These are phyloP conservation scores for Penicillium paradoxum DNA, from an alignment of 495 filamentous ascomycete genomes.

Conservation along the genomic window DNA sequence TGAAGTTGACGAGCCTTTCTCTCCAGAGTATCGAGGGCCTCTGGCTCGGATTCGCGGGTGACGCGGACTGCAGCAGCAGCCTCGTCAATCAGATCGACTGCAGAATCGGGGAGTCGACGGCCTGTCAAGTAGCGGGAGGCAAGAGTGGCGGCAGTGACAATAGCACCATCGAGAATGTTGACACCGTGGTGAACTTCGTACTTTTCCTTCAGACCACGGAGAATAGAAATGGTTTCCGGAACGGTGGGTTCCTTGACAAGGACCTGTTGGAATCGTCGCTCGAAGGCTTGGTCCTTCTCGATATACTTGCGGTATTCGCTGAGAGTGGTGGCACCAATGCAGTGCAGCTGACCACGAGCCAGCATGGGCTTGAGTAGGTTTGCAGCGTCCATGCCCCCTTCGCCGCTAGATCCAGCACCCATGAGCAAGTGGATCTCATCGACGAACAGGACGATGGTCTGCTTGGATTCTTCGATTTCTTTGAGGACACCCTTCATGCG, in stretches of 20 bases:
- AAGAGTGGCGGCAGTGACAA: conserved; percentile 83
- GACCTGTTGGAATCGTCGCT: conserved; percentile 97
- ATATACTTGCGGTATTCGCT: conserved; percentile 98
- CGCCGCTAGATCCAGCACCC: conserved; percentile 88
- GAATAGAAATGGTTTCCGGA: conserved; percentile 89
- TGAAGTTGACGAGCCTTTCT: conserved; percentile 81
- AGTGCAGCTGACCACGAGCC: conserved; percentile 92
- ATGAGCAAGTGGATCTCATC: conserved; percentile 98
- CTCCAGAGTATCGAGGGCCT: conserved; percentile 88
- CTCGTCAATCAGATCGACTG: conserved; percentile 94
- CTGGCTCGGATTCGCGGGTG: conserved; percentile 90
- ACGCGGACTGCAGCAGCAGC: conserved; percentile 92
- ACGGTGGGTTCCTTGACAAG: conserved; percentile 88
- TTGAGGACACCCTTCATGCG: conserved; percentile 98
- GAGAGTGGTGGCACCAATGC: conserved; percentile 93
- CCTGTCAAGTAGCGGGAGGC: conserved; percentile 88
- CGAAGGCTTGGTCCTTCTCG: conserved; percentile 96
- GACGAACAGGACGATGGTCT: conserved; percentile 95
- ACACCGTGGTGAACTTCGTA: conserved; percentile 99
- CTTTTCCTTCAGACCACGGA: conserved; percentile 92
- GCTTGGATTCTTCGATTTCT: conserved; percentile 92
- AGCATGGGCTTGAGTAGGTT: conserved; percentile 97
- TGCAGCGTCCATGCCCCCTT: conserved; percentile 98
- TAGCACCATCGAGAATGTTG: conserved; percentile 86
- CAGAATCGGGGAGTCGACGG: conserved; percentile 88